Evolutionary conservation across 768 basidiomycete genomes (phyloP), one percentile per base, ranked within the genome.

Genomic region (Stropharia rugosoannulata): DNA sequence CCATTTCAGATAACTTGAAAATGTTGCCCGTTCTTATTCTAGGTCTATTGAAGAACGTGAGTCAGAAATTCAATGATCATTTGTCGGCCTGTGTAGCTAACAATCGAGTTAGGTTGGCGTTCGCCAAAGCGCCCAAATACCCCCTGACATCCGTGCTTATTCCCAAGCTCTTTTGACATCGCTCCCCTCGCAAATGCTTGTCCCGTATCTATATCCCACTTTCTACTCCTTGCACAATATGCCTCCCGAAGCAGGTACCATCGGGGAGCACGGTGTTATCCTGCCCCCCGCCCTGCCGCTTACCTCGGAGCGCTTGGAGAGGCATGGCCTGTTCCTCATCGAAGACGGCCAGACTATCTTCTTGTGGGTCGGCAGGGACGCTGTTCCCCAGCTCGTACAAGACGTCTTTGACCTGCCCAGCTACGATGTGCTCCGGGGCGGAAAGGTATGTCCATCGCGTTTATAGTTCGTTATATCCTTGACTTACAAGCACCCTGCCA

Each of bases 271-370:
- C 4, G 96, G 97, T 51, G 80, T 97, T 32, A 84, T 95, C 59
- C 76, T 98, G 69, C 97, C 97, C 1, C 85, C 87, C 1, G 82
- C 92, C 3, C 77, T 97, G 4, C 95, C 96, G 22, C 82, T 95
- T 55, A 95, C 95, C 1, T 94, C 93, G n/a, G 96, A 98, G 71
- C 81, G 94, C 38, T 77, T 99, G 51, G 95, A 98, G 71, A 80
- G 95, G 48, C 95, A 98, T 64, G 97, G 97, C 55, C 78, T 99
- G 52, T 98, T 89, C 84, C 73, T 99, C 59, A 97, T 99, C 62
- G 97, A 98, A 71, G 96, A 98, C 69, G 92, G 91, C 1, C 97
- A 98, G 71, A 95, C 91, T 18, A 92, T 99, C 66, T 98, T 99
- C 85, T 79, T 98, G 46, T 98, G 93, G 89, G 85, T 99, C 48